phyloP scores from a whole-genome alignment of 495 filamentous ascomycete genomes.

The Penicillium robsamsonii region DNA sequence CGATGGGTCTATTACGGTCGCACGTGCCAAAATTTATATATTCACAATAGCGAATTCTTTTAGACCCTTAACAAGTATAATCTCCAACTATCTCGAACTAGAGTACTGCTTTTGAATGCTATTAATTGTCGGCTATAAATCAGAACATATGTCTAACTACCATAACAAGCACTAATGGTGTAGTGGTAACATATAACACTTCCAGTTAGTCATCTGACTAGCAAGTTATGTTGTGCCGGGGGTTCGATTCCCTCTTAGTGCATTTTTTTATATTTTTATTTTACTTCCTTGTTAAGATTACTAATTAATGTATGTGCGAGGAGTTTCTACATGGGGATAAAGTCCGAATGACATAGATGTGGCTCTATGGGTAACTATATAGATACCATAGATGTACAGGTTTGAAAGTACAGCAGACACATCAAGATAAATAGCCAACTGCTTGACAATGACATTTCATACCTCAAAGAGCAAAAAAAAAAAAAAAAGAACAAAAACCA shows the following conservation, averaged over 20 bases:
- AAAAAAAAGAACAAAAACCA: slow-evolving; percentile 4
- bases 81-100: too few species aligned
- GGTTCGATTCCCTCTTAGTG: slow-evolving; percentile 10
- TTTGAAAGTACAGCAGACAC: neutral
- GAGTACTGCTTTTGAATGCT: too few species aligned
- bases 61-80: too few species aligned
- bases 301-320: too few species aligned
- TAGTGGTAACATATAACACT: slow-evolving; percentile 10
- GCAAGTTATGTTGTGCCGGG: slow-evolving; percentile 3
- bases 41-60: too few species aligned
- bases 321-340: too few species aligned
- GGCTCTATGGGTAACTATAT: neutral
- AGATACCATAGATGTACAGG: neutral
- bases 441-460: slow-evolving; percentile 1
- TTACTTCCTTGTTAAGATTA: neutral
- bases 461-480: neutral
- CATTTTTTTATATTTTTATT: neutral
- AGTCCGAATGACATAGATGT: neutral
- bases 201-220: neutral
- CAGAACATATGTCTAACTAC: too few species aligned
- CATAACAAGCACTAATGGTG: neutral
- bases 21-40: too few species aligned
- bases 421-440: slow-evolving; percentile 1
- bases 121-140: too few species aligned
- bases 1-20: too few species aligned